Evolutionary conservation across 106 monocot species (phyloP).

Genomic region (Acanthochlamys bracteata): DNA sequence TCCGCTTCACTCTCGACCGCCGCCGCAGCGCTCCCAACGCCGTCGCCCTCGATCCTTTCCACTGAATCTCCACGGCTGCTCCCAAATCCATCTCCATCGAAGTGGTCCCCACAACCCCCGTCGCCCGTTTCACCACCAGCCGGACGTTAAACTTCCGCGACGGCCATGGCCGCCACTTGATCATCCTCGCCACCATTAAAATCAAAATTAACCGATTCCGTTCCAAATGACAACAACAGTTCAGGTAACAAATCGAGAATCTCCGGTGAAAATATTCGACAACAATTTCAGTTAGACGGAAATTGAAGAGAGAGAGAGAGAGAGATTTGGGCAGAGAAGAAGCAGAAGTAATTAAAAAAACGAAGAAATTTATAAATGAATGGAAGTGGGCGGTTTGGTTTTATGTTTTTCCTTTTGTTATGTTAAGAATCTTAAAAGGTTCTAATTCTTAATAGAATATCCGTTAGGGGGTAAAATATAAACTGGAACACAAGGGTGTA

Average conservation of each 20-base stretch:
- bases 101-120: slow-evolving; percentile 1
- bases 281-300: background rate
- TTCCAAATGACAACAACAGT: background rate
- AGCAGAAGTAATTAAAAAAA: background rate
- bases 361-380: no score
- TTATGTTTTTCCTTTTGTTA: no score
- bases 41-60: slow-evolving; percentile 7
- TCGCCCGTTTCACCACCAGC: slow-evolving; percentile 25
- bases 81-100: slow-evolving; percentile 1
- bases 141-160: slow-evolving; percentile 24
- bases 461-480: background rate
- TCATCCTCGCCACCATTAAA: slow-evolving; percentile 27
- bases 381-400: no score
- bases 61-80: slow-evolving; percentile 1
- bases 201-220: background rate
- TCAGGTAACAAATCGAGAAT: background rate
- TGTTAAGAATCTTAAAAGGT: no score
- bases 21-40: slow-evolving; percentile 5
- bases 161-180: slow-evolving; percentile 37
- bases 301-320: background rate
- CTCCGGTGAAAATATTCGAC: background rate
- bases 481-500: no score
- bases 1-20: slow-evolving; percentile 8
- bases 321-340: background rate
- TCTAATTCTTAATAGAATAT: background rate